These are phyloP conservation scores for Talaromyces ruber DNA, from an alignment of 495 filamentous ascomycete species.

Conservation along the genomic window DNA sequence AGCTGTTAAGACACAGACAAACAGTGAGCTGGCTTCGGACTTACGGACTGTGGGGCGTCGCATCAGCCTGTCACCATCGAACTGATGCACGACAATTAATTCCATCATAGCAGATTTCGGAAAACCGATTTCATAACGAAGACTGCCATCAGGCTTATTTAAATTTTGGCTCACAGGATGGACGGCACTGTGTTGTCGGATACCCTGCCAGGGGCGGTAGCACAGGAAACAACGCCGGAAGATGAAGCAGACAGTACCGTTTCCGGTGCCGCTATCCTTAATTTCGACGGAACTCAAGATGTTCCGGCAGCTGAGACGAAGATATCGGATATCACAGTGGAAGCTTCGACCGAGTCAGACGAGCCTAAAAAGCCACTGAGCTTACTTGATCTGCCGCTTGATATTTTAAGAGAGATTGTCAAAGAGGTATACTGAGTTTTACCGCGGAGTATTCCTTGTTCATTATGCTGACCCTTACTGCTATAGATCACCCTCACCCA, in stretches of 20 bases:
- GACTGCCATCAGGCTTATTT: background rate
- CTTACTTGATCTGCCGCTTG: conserved; percentile 76
- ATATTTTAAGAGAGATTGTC: conserved; percentile 79
- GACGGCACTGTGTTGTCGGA: background rate
- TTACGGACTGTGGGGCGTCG: background rate
- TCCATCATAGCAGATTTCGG: background rate
- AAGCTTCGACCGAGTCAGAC: background rate
- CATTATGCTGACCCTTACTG: background rate
- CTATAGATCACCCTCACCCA: conserved; percentile 76
- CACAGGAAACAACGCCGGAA: background rate
- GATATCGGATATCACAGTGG: background rate
- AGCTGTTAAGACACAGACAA: background rate
- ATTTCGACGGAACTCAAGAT: background rate
- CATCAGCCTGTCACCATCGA: background rate
- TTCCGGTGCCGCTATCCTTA: background rate
- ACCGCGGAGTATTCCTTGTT: background rate
- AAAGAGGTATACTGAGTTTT: conserved; percentile 63
- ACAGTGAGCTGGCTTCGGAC: background rate
- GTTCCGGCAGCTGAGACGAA: background rate
- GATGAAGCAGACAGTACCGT: background rate
- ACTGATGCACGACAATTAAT: background rate
- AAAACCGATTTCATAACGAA: background rate
- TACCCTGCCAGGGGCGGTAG: background rate
- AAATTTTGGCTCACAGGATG: background rate
- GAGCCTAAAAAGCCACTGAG: conserved; percentile 22